phyloP scores from a whole-genome alignment of 2,329 filamentous ascomycete species.

The Mollisiaceae sp. region DNA sequence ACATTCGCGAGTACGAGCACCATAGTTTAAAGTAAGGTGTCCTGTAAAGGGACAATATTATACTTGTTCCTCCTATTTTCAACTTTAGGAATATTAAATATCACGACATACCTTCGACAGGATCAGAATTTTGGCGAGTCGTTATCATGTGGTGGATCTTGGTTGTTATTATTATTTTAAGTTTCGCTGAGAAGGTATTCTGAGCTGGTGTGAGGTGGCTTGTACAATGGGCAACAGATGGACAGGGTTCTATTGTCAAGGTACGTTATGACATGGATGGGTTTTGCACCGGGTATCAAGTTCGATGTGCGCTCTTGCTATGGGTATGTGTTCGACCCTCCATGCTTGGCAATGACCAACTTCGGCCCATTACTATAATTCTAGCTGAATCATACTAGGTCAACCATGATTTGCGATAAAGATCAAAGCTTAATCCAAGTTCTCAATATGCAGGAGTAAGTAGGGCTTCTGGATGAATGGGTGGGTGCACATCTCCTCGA shows the following conservation, averaged over 20 bases:
- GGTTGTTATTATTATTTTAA: too few relatives aligned
- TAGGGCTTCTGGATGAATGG: too few relatives aligned
- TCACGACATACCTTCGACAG: too few relatives aligned
- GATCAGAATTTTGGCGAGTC: too few relatives aligned
- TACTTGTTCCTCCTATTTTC: not conserved
- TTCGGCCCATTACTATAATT: conserved; percentile 16
- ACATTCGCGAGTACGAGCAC: not conserved
- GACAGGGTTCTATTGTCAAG: conserved; percentile 13
- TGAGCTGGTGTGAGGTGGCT: too few relatives aligned
- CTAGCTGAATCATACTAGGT: not conserved
- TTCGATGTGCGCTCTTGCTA: conserved; percentile 25
- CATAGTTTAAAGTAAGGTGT: not conserved
- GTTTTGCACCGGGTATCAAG: conserved; percentile 20
- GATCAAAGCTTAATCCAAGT: too few relatives aligned
- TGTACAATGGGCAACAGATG: not conserved
- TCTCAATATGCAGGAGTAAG: too few relatives aligned
- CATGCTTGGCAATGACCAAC: not conserved
- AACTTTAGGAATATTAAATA: not conserved
- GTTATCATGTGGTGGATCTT: too few relatives aligned
- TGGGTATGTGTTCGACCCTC: conserved; percentile 17
- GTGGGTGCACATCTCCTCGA: too few relatives aligned
- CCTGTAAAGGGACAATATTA: not conserved
- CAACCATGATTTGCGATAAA: not conserved
- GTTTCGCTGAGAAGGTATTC: too few relatives aligned
- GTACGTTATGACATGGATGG: conserved; percentile 22